Evolutionary conservation across 805 yeast genomes (phyloP).

Genomic region (Kazachstania viticola): DNA sequence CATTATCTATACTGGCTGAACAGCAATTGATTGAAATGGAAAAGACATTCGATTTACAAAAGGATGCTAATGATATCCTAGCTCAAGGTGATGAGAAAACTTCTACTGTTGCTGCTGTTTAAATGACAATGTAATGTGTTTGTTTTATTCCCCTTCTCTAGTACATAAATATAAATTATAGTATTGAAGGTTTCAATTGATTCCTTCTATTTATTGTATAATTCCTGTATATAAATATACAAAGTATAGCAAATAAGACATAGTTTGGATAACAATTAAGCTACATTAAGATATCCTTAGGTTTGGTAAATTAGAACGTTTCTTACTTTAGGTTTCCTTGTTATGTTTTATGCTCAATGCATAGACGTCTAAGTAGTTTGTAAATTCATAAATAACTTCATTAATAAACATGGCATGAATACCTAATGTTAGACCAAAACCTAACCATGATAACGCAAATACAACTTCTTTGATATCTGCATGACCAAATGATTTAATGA

Average conservation of each 20-base stretch:
- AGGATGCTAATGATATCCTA: slow-evolving; percentile 62
- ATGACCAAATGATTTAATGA: slow-evolving; percentile 20
- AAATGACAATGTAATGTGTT: not conserved
- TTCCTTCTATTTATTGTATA: no score
- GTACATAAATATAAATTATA: not conserved
- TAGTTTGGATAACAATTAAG: no score
- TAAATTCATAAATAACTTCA: slow-evolving; percentile 71
- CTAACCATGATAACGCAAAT: slow-evolving; percentile 47
- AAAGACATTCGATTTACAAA: slow-evolving; percentile 76
- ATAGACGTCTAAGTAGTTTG: slow-evolving; percentile 75
- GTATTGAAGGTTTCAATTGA: not conserved
- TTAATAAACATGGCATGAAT: slow-evolving; percentile 64
- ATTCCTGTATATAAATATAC: no score
- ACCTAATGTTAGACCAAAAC: slow-evolving; percentile 55
- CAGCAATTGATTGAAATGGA: slow-evolving; percentile 91
- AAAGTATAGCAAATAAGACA: no score
- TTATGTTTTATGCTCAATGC: slow-evolving; percentile 80
- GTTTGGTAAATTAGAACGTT: no score
- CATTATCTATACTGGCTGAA: slow-evolving; percentile 81
- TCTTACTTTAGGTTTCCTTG: slow-evolving; percentile 32
- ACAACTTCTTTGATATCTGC: slow-evolving; percentile 33
- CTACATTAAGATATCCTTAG: no score
- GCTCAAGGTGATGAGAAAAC: slow-evolving; percentile 49
- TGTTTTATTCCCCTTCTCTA: not conserved
- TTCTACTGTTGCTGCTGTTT: slow-evolving; percentile 27